Evolutionary conservation across 352 stramenopile genomes (phyloP), one percentile per base, ranked within the genome.

Genomic region (Phytophthora syringae): DNA sequence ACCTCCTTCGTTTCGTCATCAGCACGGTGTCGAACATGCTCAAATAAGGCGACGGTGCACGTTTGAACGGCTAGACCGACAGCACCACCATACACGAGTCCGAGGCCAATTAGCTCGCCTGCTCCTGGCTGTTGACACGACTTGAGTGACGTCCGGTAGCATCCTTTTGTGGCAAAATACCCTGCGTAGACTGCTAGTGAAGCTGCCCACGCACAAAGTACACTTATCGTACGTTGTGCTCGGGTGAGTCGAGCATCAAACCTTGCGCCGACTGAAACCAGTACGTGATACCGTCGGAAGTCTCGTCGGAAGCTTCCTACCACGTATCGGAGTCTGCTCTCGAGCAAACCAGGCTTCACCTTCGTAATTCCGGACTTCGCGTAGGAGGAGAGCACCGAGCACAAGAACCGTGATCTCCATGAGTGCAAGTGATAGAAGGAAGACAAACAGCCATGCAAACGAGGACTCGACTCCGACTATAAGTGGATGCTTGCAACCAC

Each of bases 241-340:
- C 86, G 80, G 6, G 83, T 92, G 51, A 88, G 68, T 47, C 89
- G 88, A 22, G 66, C 52, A 49, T 94, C 86, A 48, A 81, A 94
- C 2, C 54, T 68, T 30, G 70, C 49, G 0, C 58, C 48, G 0
- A 94, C 37, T 11, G 86, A 94, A 13, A 88, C 64, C 18, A 79
- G 24, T 15, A 90, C 16, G 51, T 94, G 86, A 11, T 57, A 20
- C 7, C 53, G 54, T 3, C 70, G 68, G 20, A 86, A 66, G 25
- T 90, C 68, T 48, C 79, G 73, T 2, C 60, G 62, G 67, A 88
- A 94, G 16, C 74, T 84, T 4, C 80, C 82, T 1, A 59, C 51
- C 0, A 76, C 83, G 45, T 86, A 92, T 1, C 80, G 81, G 28
- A 92, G 55, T 40, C 67, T 70, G 24, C 75, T 84, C n/a, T 77